Conservation (phyloP, 2,329 filamentous ascomycete species). For the Colletotrichum neosansevieriae region DNA sequence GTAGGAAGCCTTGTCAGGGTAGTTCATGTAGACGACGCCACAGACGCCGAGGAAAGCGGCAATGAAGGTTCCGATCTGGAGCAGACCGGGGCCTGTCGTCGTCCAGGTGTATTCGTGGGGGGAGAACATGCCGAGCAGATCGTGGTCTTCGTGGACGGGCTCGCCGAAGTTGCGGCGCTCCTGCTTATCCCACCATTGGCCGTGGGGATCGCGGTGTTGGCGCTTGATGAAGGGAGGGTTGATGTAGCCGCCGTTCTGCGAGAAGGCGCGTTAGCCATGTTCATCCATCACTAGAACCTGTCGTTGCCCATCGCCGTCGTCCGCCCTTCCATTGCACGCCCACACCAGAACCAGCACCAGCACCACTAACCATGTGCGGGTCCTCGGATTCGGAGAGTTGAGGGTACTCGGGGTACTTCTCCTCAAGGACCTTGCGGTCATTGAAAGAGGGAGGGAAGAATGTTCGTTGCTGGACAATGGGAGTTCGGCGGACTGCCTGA, state of each 20-base stretch:
- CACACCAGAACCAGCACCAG: neutral
- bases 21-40: constrained; percentile 75
- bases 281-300: neutral
- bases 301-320: neutral
- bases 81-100: constrained; percentile 75
- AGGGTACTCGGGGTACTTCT: constrained; percentile 64
- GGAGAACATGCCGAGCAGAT: constrained; percentile 89
- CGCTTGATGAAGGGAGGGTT: constrained; percentile 86
- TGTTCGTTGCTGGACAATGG: constrained; percentile 67
- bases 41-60: constrained; percentile 71
- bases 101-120: constrained; percentile 90
- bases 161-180: constrained; percentile 97
- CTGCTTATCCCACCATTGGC: constrained; percentile 96
- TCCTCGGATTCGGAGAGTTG: constrained; percentile 70
- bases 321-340: neutral
- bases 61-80: constrained; percentile 78
- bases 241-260: constrained; percentile 86
- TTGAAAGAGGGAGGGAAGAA: constrained; percentile 66
- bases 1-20: constrained; percentile 78
- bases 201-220: constrained; percentile 92
- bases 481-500: constrained; percentile 61
- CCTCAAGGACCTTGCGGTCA: constrained; percentile 60
- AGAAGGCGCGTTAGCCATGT: constrained; percentile 43
- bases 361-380: constrained; percentile 71
- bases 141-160: constrained; percentile 96